Evolutionary conservation across 108 stramenopile species (phyloP), one percentile per base, ranked within the genome.

Genomic region (Aurantiochytrium sp.): DNA sequence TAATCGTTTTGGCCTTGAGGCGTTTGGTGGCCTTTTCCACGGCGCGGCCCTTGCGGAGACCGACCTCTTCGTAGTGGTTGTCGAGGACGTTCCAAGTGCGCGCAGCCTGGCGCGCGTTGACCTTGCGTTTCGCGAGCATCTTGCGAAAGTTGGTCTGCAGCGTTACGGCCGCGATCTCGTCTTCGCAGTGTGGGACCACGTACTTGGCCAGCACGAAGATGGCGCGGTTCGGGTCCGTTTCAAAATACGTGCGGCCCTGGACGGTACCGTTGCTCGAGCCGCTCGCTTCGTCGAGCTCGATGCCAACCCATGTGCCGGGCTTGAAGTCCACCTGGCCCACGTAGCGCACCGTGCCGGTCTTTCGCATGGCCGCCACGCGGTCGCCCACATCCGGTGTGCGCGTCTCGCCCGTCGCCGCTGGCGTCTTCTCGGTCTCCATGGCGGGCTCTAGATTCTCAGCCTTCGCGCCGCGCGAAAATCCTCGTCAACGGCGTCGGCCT

Each of bases 201-300:
- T 52, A 85, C 24, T 39, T 54, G 10, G 42, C n/a, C 24, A 10
- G 30, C 6, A 88, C 73, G 34, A 88, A 85, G 85, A 87, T 89
- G 17, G 89, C 90, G 89, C 3, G 55, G 27, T 91, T 91, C 17
- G 41, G 39, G 19, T 87, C 48, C 32, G 89, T 42, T 31, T 36
- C 32, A 90, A 91, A 91, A 53, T 91, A 91, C 3, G 53, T 37
- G 36, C 89, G 65, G 52, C 91, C 90, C 50, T 89, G 36, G 30
- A 91, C 90, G 10, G 89, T 91, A 10, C 91, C 91, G 55, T 91
- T 45, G 88, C 69, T 81, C 90, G 89, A 37, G 22, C 91, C 91
- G 34, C 88, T 87, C 32, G 91, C 87, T 27, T 45, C 87, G 4
- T 90, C 91, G 30, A 91, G 89, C 81, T 91, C 90, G 30, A 91